Evolutionary conservation across 2,329 filamentous ascomycete genomes (phyloP), one percentile per base, ranked within the genome.

Genomic region (Ceratocystis alfenasii): DNA sequence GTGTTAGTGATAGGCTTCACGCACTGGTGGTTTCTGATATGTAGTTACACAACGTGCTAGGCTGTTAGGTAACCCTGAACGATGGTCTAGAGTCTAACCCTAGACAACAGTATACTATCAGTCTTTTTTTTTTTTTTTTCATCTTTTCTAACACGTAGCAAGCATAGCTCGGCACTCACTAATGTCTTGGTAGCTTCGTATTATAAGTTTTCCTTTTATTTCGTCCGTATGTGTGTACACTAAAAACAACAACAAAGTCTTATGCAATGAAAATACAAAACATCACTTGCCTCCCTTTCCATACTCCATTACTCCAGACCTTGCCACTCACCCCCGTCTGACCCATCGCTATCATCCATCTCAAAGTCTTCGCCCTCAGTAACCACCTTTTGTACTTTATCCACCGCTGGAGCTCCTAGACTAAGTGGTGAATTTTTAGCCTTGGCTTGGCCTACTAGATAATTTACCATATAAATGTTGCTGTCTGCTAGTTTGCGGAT

Each of bases 381-480:
- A n/a, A 68, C 69, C 66, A 67, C 69, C 55, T 70, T 55, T 45
- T 67, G 55, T 67, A 66, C 68, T 22, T 63, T 44, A 17, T 25
- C 5, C 36, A n/a, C 65, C 64, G 17, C 61, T 63, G 60, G 69
- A 8, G 30, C 69, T 20, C 69, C 73, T 30, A 71, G 70, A 33
- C 67, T 69, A 41, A 71, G 65, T 61, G 72, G 73, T 17, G 70
- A 70, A 62, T 70, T 57, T 61, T 67, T 67, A 36, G 66, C 62
- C 48, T 66, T 62, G 5, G 79, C 79, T 73, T 84, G 82, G 0
- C 79, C 78, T 6, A 85, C 75, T 41, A 96, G 78, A 72, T 95
- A 96, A 72, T 95, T 90, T 65, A 96, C 86, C 74, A 88, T 88
- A 76, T 95, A 95, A 63, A 88, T 81, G 72, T 96, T 97, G 74